A percentile compares a stretch with the other conserved stretches of the same genome.
Conservation (phyloP, 495 filamentous ascomycete species). For the Neurospora sp. region DNA sequence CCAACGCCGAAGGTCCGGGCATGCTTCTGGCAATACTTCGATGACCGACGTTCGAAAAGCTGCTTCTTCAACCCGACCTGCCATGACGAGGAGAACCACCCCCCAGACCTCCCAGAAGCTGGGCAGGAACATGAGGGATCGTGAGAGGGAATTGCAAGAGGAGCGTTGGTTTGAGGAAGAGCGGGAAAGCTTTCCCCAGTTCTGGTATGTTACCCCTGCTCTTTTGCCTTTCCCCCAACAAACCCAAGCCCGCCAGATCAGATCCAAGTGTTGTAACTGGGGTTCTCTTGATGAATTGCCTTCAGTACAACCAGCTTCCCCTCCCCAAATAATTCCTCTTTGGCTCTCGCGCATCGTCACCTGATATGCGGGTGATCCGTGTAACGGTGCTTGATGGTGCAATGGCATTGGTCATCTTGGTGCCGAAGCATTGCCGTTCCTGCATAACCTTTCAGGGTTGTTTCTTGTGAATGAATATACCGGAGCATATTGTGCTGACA, state of each 20-base stretch:
- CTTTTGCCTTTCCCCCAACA: background rate
- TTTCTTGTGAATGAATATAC: background rate
- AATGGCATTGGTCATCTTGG: background rate
- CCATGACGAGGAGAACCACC: slow-evolving; percentile 30
- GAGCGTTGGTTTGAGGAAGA: slow-evolving; percentile 39
- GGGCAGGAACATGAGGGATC: slow-evolving; percentile 33
- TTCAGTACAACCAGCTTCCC: slow-evolving; percentile 4
- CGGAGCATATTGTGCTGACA: slow-evolving; percentile 5
- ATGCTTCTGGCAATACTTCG: slow-evolving; percentile 37
- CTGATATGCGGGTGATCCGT: slow-evolving; percentile 32
- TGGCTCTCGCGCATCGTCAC: slow-evolving; percentile 30
- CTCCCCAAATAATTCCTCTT: slow-evolving; percentile 21
- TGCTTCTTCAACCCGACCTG: slow-evolving; percentile 25
- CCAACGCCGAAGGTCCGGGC: slow-evolving; percentile 39
- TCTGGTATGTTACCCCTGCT: slow-evolving; percentile 30
- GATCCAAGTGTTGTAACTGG: background rate
- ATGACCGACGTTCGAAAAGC: slow-evolving; percentile 40
- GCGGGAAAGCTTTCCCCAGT: slow-evolving; percentile 41
- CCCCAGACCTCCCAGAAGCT: slow-evolving; percentile 30
- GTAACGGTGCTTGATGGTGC: slow-evolving; percentile 17
- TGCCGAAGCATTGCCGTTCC: slow-evolving; percentile 25
- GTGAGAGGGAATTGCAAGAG: slow-evolving; percentile 36
- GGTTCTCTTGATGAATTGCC: slow-evolving; percentile 1
- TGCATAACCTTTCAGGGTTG: slow-evolving; percentile 21
- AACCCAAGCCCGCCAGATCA: background rate